These are phyloP conservation scores for Geosmithia morbida DNA, from an alignment of 2,329 filamentous ascomycete species.

Conservation along the genomic window DNA sequence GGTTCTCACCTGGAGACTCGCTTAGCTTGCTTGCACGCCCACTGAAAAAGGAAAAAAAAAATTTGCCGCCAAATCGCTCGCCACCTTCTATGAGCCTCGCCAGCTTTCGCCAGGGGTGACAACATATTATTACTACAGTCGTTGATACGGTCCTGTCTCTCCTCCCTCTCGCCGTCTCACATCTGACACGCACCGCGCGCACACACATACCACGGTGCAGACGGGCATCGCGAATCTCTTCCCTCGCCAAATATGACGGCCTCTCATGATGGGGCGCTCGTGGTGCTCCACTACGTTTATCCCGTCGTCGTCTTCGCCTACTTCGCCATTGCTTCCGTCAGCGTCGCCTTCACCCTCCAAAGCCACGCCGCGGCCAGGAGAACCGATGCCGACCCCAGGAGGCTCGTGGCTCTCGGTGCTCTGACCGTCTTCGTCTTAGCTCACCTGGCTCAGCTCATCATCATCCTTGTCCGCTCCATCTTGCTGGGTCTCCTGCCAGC, in stretches of 20 bases:
- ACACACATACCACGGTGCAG: neutral
- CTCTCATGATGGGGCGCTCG: conserved; percentile 16
- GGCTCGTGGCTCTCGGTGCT: conserved; percentile 20
- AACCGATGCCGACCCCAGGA: conserved; percentile 6
- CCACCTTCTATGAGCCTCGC: neutral
- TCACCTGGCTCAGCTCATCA: conserved; percentile 30
- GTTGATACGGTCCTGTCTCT: neutral
- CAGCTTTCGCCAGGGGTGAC: neutral
- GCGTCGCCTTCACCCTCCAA: conserved; percentile 27
- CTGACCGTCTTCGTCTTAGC: conserved; percentile 27
- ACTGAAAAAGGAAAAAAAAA: no score
- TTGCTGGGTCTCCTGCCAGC: conserved; percentile 21
- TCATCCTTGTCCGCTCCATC: conserved; percentile 21
- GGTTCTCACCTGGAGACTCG: neutral
- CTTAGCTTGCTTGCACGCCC: neutral
- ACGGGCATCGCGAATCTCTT: no score
- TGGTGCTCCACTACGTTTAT: conserved; percentile 41
- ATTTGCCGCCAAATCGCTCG: neutral
- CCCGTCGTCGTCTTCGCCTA: conserved; percentile 41
- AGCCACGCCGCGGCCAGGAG: neutral
- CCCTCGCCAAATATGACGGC: conserved; percentile 3
- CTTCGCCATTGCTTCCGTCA: conserved; percentile 37
- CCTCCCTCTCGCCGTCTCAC: neutral
- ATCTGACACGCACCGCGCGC: no score
- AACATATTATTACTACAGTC: neutral